These are phyloP conservation scores for Detonula confervacea DNA, from an alignment of 352 stramenopile genomes.

Conservation along the genomic window DNA sequence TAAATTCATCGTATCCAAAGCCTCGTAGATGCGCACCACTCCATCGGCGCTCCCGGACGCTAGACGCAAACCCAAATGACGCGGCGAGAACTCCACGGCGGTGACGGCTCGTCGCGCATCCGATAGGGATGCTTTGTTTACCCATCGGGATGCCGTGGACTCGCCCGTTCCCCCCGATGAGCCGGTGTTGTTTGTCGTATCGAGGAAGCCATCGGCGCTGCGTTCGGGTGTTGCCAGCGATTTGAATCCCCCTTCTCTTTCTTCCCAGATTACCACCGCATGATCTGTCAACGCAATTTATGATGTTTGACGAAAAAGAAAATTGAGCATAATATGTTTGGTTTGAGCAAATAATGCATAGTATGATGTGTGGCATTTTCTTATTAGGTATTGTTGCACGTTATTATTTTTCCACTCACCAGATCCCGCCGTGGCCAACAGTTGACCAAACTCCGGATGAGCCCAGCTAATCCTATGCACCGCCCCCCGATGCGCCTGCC, in stretches of 20 bases:
- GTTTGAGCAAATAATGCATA: no score
- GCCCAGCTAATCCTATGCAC: conserved; percentile 94
- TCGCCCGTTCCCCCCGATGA: conserved; percentile 15
- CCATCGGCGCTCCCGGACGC: conserved; percentile 94
- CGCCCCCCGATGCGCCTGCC: conserved; percentile 89
- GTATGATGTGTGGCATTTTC: no score
- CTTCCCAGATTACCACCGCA: conserved; percentile 94
- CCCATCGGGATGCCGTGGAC: conserved; percentile 76
- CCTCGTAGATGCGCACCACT: conserved; percentile 94
- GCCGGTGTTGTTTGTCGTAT: conserved; percentile 14
- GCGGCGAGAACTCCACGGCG: conserved; percentile 94
- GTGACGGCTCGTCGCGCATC: conserved; percentile 93
- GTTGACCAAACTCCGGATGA: conserved; percentile 95
- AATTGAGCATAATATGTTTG: not conserved
- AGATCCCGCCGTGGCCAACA: conserved; percentile 91
- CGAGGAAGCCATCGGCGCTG: conserved; percentile 38
- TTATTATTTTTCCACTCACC: conserved; percentile 37
- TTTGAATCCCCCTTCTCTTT: conserved; percentile 71
- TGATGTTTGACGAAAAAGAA: not conserved
- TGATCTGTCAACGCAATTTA: conserved; percentile 86
- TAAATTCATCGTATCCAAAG: conserved; percentile 94
- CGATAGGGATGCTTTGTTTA: conserved; percentile 81
- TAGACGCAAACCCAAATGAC: conserved; percentile 91
- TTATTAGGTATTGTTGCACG: no score
- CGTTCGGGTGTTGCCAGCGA: conserved; percentile 37